Evolutionary conservation across 306 rosid genomes (phyloP), one percentile per base, ranked within the genome.

Genomic region (Cucumis melo): DNA sequence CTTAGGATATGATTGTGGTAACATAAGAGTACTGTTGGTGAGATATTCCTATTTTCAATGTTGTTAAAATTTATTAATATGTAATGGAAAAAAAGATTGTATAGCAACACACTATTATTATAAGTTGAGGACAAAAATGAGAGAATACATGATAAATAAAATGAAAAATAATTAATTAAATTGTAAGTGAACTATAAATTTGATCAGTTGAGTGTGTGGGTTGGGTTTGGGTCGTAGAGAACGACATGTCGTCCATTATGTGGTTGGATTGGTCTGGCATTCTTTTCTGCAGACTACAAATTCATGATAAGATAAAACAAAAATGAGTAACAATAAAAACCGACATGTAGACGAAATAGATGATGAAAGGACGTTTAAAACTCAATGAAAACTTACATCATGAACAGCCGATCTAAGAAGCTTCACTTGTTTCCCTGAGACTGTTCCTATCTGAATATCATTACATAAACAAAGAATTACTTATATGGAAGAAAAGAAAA

Each of bases 321-420:
- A 36, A 36, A 64, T 8, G 19, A 36, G 44, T 6, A 34, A 61
- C 9, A 29, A 34, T 8, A 36, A 64, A 64, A 64, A 5, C 7
- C 72, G 50, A 64, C 8, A 19, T n/a, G 32, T 66, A 5, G 15
- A 60, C 0, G 5, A 17, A 64, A 64, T 8, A 3, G 1, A 27
- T 29, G 68, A 34, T 27, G 29, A 3, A 27, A 27, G 1, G 1
- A 63, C 15, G 8, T 36, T 1, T 14, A 15, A 0, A 65, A 42
- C 9, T 39, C n/a, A 0, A 32, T 32, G 2, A 17, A 5, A 61
- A 50, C 91, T 86, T 83, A 87, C 96, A 65, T 87, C 88, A 54
- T 84, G 89, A 56, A 88, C 93, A 0, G 92, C 92, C 51, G 64
- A 77, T 64, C 84, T 81, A 2, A 92, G 84, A 46, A 87, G 67